These are phyloP conservation scores for Blastocystis sp. DNA, from an alignment of 352 stramenopile species.

Conservation along the genomic window DNA sequence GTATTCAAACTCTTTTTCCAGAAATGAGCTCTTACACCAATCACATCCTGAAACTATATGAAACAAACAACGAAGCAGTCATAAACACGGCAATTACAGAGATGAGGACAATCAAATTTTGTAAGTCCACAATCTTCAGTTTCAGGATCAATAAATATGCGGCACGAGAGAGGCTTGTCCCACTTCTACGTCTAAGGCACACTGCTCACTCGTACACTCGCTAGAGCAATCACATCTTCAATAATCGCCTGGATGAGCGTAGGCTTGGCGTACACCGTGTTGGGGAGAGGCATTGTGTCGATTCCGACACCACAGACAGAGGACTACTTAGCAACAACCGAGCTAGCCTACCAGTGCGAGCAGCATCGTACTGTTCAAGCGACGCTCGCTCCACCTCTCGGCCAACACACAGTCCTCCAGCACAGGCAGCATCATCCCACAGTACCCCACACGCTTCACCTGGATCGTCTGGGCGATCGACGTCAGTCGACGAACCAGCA, in stretches of 20 bases:
- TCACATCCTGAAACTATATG: background rate
- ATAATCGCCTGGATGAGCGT: background rate
- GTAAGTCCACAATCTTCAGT: background rate
- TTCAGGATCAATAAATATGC: background rate
- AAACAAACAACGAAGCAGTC: background rate
- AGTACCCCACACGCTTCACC: background rate
- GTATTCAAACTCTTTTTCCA: no score
- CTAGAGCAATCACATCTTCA: background rate
- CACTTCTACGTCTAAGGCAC: background rate
- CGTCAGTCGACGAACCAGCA: background rate
- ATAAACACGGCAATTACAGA: constrained; percentile 11
- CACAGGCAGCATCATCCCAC: constrained; percentile 7
- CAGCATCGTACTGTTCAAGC: background rate
- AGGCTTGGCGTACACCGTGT: background rate
- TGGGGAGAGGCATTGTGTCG: background rate
- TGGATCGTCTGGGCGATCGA: background rate
- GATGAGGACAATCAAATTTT: background rate
- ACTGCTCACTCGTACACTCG: background rate
- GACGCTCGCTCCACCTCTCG: background rate
- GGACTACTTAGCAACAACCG: background rate
- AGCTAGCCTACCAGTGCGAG: background rate
- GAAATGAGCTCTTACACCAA: no score
- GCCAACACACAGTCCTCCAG: background rate
- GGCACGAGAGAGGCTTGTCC: constrained; percentile 1
- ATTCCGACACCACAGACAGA: constrained; percentile 7